Conservation (phyloP, 2,329 filamentous ascomycete species). For the Septoria petroselini region DNA sequence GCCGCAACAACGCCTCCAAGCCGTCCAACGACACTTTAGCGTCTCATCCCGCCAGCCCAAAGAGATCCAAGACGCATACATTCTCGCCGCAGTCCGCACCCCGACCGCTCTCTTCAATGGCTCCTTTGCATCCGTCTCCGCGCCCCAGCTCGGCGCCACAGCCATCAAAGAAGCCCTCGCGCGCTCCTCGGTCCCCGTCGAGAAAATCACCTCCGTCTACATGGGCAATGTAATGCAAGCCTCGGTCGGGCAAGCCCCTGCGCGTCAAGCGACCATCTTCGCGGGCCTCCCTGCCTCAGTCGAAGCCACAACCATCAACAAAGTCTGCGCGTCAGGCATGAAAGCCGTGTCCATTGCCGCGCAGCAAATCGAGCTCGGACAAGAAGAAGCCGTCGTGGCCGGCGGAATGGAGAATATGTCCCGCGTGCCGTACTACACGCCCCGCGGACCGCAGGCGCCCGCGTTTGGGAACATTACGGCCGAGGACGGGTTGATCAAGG, state of each 20-base stretch:
- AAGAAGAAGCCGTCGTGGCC: slow-evolving; percentile 83
- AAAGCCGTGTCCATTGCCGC: slow-evolving; percentile 89
- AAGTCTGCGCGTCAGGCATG: slow-evolving; percentile 92
- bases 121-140: slow-evolving; percentile 75
- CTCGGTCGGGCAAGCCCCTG: slow-evolving; percentile 81
- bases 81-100: slow-evolving; percentile 83
- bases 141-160: slow-evolving; percentile 81
- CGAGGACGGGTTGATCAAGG: slow-evolving; percentile 89
- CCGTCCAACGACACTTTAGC: slow-evolving; percentile 46
- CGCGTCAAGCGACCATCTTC: slow-evolving; percentile 84
- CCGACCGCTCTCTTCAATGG: slow-evolving; percentile 97
- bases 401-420: slow-evolving; percentile 99
- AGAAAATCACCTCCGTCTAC: slow-evolving; percentile 86
- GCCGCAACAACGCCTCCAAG: slow-evolving; percentile 30
- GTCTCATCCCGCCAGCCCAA: slow-evolving; percentile 49
- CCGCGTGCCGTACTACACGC: slow-evolving; percentile 83
- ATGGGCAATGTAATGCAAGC: slow-evolving; percentile 94
- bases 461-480: slow-evolving; percentile 83
- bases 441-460: slow-evolving; percentile 75
- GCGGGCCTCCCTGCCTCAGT: slow-evolving; percentile 77
- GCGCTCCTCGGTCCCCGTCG: slow-evolving; percentile 77
- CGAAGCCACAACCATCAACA: slow-evolving; percentile 93
- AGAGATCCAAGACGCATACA: slow-evolving; percentile 88
- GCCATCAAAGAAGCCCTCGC: slow-evolving; percentile 88
- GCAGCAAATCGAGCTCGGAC: slow-evolving; percentile 88